A percentile compares a stretch with the other conserved stretches of the same genome.
Evolutionary conservation across 176 grass and related monocot species (phyloP).

Genomic region (Pontederia crassipes): DNA sequence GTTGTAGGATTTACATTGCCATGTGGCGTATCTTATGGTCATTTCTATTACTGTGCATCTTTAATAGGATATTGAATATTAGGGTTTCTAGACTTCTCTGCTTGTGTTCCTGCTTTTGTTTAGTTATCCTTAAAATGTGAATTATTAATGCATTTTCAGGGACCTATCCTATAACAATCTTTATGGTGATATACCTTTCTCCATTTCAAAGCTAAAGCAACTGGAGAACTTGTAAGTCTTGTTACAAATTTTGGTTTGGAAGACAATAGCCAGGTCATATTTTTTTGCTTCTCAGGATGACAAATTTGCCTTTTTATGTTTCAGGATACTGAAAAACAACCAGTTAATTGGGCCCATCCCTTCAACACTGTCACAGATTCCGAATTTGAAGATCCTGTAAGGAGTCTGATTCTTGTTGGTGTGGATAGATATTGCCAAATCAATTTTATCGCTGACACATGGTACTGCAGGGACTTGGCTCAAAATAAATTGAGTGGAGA

Average conservation of each 20-base stretch:
- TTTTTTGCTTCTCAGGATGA: neutral
- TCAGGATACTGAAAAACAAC: conserved; percentile 93
- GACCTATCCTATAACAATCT: conserved; percentile 93
- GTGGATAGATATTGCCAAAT: neutral
- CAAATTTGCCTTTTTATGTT: conserved; percentile 2
- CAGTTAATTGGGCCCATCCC: conserved; percentile 70
- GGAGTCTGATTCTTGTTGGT: conserved; percentile 4
- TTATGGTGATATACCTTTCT: conserved; percentile 91
- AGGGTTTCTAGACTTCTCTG: too few relatives aligned
- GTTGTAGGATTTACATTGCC: too few relatives aligned
- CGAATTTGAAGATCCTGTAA: conserved; percentile 91
- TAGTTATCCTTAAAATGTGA: too few relatives aligned
- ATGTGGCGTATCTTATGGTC: too few relatives aligned
- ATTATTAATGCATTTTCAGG: conserved; percentile 14
- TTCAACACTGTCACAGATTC: conserved; percentile 84
- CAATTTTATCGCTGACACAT: conserved; percentile 1
- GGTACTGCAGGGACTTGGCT: conserved; percentile 59
- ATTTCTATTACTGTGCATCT: too few relatives aligned
- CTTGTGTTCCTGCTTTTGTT: too few relatives aligned
- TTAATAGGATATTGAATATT: too few relatives aligned
- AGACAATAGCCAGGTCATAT: neutral
- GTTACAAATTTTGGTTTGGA: neutral
- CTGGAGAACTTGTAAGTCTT: conserved; percentile 60
- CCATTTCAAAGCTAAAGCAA: conserved; percentile 80
- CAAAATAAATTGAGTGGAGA: conserved; percentile 89